phyloP scores from a whole-genome alignment of 2,329 filamentous ascomycete species.

The Sporothrix humicola region DNA sequence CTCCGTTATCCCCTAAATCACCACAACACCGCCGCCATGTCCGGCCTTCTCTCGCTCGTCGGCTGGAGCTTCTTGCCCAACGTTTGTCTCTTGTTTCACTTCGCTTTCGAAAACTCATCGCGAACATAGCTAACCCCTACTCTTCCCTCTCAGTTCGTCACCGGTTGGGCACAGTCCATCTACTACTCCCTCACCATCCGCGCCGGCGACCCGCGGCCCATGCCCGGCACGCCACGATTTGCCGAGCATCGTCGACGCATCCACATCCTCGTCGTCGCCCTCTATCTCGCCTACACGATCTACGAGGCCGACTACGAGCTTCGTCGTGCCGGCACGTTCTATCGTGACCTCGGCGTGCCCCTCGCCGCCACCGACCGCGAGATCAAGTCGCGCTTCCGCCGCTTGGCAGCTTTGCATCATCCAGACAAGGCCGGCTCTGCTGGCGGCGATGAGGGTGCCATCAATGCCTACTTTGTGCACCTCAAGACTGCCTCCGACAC shows the following conservation, averaged over 20 bases:
- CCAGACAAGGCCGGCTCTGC: conserved; percentile 74
- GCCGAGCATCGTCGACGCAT: conserved; percentile 79
- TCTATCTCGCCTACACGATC: conserved; percentile 89
- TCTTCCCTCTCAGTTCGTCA: conserved; percentile 66
- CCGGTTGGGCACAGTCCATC: conserved; percentile 75
- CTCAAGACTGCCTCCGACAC: conserved; percentile 85
- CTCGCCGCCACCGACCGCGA: conserved; percentile 72
- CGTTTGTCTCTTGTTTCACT: conserved; percentile 43
- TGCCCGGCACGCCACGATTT: conserved; percentile 70
- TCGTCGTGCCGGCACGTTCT: conserved; percentile 74
- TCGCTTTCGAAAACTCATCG: neutral
- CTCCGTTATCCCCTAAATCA: neutral
- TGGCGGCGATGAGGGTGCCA: conserved; percentile 44
- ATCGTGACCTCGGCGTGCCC: conserved; percentile 74
- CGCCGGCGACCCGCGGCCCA: conserved; percentile 81
- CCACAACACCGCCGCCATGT: conserved; percentile 49
- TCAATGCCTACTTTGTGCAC: conserved; percentile 70
- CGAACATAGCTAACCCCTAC: neutral
- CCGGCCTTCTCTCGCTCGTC: conserved; percentile 58
- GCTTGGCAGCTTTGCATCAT: conserved; percentile 73
- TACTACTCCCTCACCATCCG: conserved; percentile 90
- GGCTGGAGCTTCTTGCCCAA: conserved; percentile 64
- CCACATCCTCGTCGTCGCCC: conserved; percentile 78
- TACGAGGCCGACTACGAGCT: conserved; percentile 89
- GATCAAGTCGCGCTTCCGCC: conserved; percentile 84